Conservation (phyloP, 208 protist species). For the Sergeia podlipaevii region DNA sequence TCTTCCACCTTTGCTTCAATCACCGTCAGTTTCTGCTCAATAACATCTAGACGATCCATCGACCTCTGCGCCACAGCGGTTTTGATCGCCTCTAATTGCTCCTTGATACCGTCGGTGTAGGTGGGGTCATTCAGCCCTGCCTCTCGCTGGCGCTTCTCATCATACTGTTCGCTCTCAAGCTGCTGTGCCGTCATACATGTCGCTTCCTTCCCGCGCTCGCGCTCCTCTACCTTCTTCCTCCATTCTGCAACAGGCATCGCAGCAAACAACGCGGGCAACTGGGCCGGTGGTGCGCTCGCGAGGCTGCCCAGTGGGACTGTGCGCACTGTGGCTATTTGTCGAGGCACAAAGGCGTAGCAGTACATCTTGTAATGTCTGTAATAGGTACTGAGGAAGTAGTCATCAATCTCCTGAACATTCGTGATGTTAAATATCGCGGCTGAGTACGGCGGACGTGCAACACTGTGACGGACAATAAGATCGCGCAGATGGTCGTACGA, state of each 20-base stretch:
- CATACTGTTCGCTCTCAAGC: conserved; percentile 28
- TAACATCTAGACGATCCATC: conserved; percentile 50
- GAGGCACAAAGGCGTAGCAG: conserved; percentile 81
- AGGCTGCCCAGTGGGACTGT: conserved; percentile 41
- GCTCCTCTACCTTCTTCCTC: conserved; percentile 66
- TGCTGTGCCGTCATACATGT: conserved; percentile 36
- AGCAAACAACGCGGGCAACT: conserved; percentile 48
- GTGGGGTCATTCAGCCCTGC: conserved; percentile 42
- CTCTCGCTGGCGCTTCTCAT: conserved; percentile 33
- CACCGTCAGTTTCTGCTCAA: conserved; percentile 64
- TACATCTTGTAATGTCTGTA: conserved; percentile 93
- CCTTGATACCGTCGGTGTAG: conserved; percentile 66
- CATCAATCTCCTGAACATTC: conserved; percentile 83
- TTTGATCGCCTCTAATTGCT: conserved; percentile 77
- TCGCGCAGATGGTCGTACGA: conserved; percentile 74
- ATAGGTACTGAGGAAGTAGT: conserved; percentile 86
- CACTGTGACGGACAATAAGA: conserved; percentile 78
- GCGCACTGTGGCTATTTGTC: conserved; percentile 50
- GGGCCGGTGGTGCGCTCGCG: conserved; percentile 42
- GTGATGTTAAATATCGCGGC: conserved; percentile 75
- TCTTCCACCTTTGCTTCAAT: conserved; percentile 78
- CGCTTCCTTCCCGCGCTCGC: conserved; percentile 47
- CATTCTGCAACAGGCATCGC: conserved; percentile 59
- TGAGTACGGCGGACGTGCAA: conserved; percentile 84
- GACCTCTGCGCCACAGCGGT: conserved; percentile 52